Base-by-base conservation (phyloP, 2,329 filamentous ascomycete genomes). In the Daldinia sp. region DNA sequence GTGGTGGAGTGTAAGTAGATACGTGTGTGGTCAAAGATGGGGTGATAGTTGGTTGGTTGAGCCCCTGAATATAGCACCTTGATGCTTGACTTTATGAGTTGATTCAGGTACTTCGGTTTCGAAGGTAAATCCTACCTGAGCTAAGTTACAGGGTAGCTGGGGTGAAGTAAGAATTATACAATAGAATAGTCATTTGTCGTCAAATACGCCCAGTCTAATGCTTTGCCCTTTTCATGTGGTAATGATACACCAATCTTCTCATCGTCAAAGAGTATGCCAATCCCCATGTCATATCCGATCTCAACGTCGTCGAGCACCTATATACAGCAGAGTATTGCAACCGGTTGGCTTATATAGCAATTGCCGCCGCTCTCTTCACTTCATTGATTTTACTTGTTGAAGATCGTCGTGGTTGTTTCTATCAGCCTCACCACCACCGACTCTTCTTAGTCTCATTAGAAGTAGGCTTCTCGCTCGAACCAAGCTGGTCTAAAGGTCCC, bases 401-500 rank as follows among this genome's bases (percentile, higher is more conserved):
- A 33, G 28, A 58, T 63, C 12, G n/a, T 13, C 6, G 37, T 41
- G n/a, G 35, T 44, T 28, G 41, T 20, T 51, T 42, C 28, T 35
- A n/a, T 15, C 30, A 28, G 26, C 44, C 48, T 23, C 76, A 81
- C 81, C 82, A 86, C 62, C 78, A 75, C 12, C 35, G 7, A 82
- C 85, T 84, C 23, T 84, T 80, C 79, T 85, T 87, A 53, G 78
- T 74, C 60, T 72, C 69, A 73, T 75, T 20, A 67, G 67, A 66
- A 67, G 72, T 35, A 62, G 74, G 23, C 39, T 65, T 69, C 42
- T 74, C 73, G 35, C 82, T 79, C 33, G 83, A 74, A 0, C 85
- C 86, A 2, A 87, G 67, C 64, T 82, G 82, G 72, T 88, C 86
- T 50, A 88, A 75, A 56, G 81, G 82, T 1, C 86, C 87, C 20